These are phyloP conservation scores for Scalesia atractyloides DNA, from an alignment of 129 eudicot species.

Conservation along the genomic window DNA sequence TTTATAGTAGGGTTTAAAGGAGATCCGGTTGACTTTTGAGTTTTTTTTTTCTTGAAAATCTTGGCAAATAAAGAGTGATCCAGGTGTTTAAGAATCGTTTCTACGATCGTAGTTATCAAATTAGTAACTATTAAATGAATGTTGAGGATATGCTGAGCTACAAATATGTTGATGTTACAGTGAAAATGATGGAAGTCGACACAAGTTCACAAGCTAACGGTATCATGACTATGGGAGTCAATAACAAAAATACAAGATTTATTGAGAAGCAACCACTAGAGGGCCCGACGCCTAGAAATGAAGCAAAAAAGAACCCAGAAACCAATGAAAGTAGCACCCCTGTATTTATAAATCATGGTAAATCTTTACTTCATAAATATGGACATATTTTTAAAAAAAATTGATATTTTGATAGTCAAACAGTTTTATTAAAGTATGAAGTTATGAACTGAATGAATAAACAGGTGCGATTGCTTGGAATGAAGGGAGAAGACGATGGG, in stretches of 20 bases:
- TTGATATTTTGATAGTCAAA: slow-evolving; percentile 1
- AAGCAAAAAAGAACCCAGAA: slow-evolving; percentile 41
- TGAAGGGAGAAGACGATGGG: slow-evolving; percentile 58
- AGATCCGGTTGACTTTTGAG: background rate
- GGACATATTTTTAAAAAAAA: background rate
- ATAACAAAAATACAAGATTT: slow-evolving; percentile 28
- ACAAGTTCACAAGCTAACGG: slow-evolving; percentile 32
- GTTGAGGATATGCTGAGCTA: background rate
- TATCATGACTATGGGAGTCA: slow-evolving; percentile 49
- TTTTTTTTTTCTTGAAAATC: background rate
- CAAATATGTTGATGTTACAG: slow-evolving; percentile 14
- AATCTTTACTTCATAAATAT: slow-evolving; percentile 3
- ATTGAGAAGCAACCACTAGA: slow-evolving; percentile 42
- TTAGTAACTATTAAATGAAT: background rate
- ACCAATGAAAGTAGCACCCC: slow-evolving; percentile 32
- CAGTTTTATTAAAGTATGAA: background rate
- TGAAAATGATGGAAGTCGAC: slow-evolving; percentile 52
- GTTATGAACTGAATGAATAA: slow-evolving; percentile 16
- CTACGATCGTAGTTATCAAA: background rate
- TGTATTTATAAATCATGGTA: slow-evolving; percentile 66
- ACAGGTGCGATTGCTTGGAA: slow-evolving; percentile 62
- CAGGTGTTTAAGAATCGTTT: background rate
- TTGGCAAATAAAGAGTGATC: background rate
- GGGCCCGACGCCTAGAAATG: slow-evolving; percentile 28
- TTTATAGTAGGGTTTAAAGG: background rate